These are phyloP conservation scores for Candida sojae DNA, from an alignment of 1,139 yeast genomes.

Conservation along the genomic window DNA sequence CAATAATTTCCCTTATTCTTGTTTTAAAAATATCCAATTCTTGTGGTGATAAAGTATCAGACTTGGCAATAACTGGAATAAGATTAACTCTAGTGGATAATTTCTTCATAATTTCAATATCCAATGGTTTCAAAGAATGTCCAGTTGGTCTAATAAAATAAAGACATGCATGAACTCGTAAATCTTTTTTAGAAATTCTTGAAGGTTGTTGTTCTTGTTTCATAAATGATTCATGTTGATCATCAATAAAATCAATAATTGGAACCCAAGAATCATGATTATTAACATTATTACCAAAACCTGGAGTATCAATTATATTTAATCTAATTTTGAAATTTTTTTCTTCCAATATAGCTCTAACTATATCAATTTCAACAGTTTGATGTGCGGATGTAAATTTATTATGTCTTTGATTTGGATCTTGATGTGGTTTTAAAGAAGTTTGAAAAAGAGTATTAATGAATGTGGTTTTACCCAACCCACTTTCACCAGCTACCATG, in stretches of 20 bases:
- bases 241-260: conserved; percentile 90
- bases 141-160: conserved; percentile 97
- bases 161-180: conserved; percentile 93
- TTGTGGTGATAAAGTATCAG: conserved; percentile 84
- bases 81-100: conserved; percentile 87
- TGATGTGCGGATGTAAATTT: conserved; percentile 65
- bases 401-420: conserved; percentile 66
- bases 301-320: conserved; percentile 94
- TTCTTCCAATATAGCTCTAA: conserved; percentile 91
- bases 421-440: conserved; percentile 62
- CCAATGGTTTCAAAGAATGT: conserved; percentile 90
- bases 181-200: conserved; percentile 69
- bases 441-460: conserved; percentile 89
- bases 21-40: conserved; percentile 83
- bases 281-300: conserved; percentile 95
- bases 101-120: conserved; percentile 89
- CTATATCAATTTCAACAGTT: conserved; percentile 89
- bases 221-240: conserved; percentile 93
- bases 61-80: conserved; percentile 93
- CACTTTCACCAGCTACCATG: conserved; percentile 96
- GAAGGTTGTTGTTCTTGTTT: conserved; percentile 95
- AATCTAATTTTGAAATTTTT: conserved; percentile 83
- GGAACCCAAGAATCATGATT: conserved; percentile 94
- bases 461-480: conserved; percentile 92
- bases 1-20: conserved; percentile 87